Evolutionary conservation across 305 asterid genomes (phyloP).

Genomic region (Fraxinus sp.): DNA sequence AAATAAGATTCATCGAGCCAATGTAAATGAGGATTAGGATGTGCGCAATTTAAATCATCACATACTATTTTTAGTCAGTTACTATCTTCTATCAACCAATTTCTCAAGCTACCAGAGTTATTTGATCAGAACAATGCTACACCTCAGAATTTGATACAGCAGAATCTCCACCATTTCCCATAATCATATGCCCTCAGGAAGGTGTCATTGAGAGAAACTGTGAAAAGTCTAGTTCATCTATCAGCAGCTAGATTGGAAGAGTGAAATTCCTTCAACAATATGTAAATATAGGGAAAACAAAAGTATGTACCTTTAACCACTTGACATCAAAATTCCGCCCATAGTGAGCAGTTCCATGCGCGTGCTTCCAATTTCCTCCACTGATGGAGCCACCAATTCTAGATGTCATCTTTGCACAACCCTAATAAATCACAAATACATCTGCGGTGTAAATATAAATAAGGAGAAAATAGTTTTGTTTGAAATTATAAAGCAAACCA

Average conservation of each 20-base stretch:
- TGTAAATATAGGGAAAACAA: constrained; percentile 1
- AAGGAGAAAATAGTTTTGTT: not conserved
- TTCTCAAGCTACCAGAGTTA: constrained; percentile 11
- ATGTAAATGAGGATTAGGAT: not conserved
- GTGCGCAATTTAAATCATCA: not conserved
- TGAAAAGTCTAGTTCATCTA: constrained; percentile 4
- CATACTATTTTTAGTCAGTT: not conserved
- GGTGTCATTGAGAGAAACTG: constrained; percentile 7
- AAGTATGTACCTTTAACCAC: constrained; percentile 79
- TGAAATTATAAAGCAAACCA: constrained; percentile 13
- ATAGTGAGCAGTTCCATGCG: constrained; percentile 94
- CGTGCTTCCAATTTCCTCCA: constrained; percentile 98
- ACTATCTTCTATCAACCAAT: not conserved
- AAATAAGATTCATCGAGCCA: constrained; percentile 12
- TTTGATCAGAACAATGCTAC: constrained; percentile 8
- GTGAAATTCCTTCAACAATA: constrained; percentile 6
- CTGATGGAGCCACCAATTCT: constrained; percentile 76
- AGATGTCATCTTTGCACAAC: constrained; percentile 91
- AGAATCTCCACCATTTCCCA: constrained; percentile 6
- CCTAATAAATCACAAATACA: constrained; percentile 47
- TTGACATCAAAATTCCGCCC: constrained; percentile 87
- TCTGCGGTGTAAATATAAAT: constrained; percentile 13
- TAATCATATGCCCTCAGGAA: constrained; percentile 1
- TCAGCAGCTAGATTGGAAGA: constrained; percentile 16
- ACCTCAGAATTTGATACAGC: constrained; percentile 13